Conservation (phyloP, 1,139 yeast species). For the Debaryomycetaceae sp. region DNA sequence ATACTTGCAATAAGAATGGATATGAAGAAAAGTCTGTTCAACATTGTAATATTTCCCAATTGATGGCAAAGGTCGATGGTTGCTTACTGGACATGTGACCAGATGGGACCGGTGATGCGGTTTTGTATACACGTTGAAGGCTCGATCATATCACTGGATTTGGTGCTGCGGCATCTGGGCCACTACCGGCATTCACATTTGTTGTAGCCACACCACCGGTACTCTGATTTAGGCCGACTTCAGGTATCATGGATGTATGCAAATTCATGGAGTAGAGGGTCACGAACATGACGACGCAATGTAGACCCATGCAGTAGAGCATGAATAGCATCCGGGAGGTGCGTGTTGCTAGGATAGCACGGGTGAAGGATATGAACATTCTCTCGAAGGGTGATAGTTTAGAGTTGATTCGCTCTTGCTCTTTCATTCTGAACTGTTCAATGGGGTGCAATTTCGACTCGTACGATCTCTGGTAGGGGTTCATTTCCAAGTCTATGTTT, state of each 20-base stretch:
- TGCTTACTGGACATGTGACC: constrained; percentile 5
- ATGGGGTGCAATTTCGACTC: constrained; percentile 82
- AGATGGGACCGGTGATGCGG: background rate
- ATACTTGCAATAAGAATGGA: background rate
- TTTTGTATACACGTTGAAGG: background rate
- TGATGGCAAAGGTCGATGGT: background rate
- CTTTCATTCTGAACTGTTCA: constrained; percentile 76
- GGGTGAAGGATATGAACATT: constrained; percentile 68
- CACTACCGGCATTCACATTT: background rate
- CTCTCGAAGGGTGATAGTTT: constrained; percentile 76
- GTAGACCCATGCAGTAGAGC: constrained; percentile 71
- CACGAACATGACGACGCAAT: constrained; percentile 66
- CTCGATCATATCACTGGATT: background rate
- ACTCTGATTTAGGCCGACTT: constrained; percentile 45
- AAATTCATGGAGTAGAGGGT: constrained; percentile 55
- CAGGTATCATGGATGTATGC: constrained; percentile 47
- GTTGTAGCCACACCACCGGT: constrained; percentile 37
- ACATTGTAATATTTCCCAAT: background rate
- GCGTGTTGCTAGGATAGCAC: constrained; percentile 71
- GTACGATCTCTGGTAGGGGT: constrained; percentile 57
- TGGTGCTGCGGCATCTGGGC: background rate
- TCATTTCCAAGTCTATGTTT: constrained; percentile 53
- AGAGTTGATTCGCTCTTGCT: constrained; percentile 71
- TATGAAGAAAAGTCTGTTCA: background rate
- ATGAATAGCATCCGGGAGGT: constrained; percentile 71